A percentile compares a stretch with the other conserved stretches of the same genome.
Evolutionary conservation across 2,329 filamentous ascomycete species (phyloP).

Genomic region (Ceratocystis diversiconidia): DNA sequence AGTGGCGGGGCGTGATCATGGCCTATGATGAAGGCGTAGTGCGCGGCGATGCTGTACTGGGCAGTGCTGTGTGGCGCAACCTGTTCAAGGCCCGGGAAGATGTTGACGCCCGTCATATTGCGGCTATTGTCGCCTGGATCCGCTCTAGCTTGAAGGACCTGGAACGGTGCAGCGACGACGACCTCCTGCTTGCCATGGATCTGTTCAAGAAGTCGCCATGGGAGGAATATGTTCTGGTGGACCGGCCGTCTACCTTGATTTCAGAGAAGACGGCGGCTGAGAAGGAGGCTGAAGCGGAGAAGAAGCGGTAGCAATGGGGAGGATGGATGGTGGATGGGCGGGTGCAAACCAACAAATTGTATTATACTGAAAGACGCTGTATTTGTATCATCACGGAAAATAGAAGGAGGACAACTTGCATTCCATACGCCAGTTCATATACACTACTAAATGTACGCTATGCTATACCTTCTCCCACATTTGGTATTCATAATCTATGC

Average conservation of each 20-base stretch:
- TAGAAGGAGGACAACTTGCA: neutral
- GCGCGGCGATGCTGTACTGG: conserved; percentile 63
- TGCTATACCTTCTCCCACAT: conserved; percentile 50
- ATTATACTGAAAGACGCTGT: conserved; percentile 4
- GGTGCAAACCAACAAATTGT: conserved; percentile 4
- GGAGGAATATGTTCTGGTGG: conserved; percentile 17
- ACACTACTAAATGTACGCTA: neutral
- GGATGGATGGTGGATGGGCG: neutral
- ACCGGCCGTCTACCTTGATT: conserved; percentile 11
- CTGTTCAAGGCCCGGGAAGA: conserved; percentile 58
- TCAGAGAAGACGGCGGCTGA: conserved; percentile 14
- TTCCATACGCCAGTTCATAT: neutral
- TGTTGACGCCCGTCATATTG: conserved; percentile 36
- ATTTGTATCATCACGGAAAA: conserved; percentile 1
- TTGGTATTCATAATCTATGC: conserved; percentile 54
- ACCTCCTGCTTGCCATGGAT: conserved; percentile 26
- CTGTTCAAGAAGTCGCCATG: conserved; percentile 30
- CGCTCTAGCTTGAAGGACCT: conserved; percentile 34
- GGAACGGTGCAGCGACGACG: conserved; percentile 36
- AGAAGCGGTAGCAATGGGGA: neutral
- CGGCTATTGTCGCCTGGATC: conserved; percentile 45
- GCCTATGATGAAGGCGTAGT: conserved; percentile 73
- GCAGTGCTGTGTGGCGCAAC: conserved; percentile 83
- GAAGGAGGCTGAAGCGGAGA: neutral
- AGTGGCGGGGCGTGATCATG: conserved; percentile 77